Evolutionary conservation across 1,139 yeast species (phyloP).

Genomic region (Debaryomyces singareniensis): DNA sequence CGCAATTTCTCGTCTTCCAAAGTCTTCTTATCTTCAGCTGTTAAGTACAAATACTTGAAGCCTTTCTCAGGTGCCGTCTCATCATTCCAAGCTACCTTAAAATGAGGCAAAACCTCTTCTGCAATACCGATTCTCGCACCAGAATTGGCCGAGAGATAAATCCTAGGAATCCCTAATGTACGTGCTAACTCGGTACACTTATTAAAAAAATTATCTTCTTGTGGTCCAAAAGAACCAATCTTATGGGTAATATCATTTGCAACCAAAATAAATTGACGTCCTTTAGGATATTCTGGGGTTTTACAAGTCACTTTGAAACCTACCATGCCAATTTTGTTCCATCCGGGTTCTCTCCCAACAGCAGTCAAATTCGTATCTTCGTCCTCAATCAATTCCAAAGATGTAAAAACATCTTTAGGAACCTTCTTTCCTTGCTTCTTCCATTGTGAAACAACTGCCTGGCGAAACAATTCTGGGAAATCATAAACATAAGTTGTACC

Average conservation of each 20-base stretch:
- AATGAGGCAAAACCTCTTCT: slow-evolving; percentile 85
- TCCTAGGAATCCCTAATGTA: slow-evolving; percentile 86
- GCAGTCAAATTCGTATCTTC: slow-evolving; percentile 75
- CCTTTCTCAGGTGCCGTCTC: slow-evolving; percentile 74
- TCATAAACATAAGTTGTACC: slow-evolving; percentile 98
- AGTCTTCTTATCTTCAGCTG: slow-evolving; percentile 57
- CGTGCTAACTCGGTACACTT: slow-evolving; percentile 91
- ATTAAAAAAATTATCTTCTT: slow-evolving; percentile 85
- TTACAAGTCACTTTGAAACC: slow-evolving; percentile 88
- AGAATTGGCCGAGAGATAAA: slow-evolving; percentile 93
- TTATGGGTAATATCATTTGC: slow-evolving; percentile 96
- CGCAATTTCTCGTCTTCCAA: slow-evolving; percentile 52
- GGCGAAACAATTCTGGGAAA: slow-evolving; percentile 97
- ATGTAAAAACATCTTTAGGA: slow-evolving; percentile 73
- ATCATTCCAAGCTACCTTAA: slow-evolving; percentile 90
- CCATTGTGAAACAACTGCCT: slow-evolving; percentile 85
- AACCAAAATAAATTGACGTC: slow-evolving; percentile 85
- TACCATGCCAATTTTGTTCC: slow-evolving; percentile 94
- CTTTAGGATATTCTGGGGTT: slow-evolving; percentile 96
- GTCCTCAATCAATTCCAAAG: slow-evolving; percentile 80
- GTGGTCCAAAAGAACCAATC: slow-evolving; percentile 99
- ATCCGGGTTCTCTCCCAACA: slow-evolving; percentile 92
- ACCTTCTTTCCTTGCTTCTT: slow-evolving; percentile 57
- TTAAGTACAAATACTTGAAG: slow-evolving; percentile 79
- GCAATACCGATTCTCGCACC: slow-evolving; percentile 99